Conservation (phyloP, 1,139 yeast genomes). For the Geotrichum klebahnii region DNA sequence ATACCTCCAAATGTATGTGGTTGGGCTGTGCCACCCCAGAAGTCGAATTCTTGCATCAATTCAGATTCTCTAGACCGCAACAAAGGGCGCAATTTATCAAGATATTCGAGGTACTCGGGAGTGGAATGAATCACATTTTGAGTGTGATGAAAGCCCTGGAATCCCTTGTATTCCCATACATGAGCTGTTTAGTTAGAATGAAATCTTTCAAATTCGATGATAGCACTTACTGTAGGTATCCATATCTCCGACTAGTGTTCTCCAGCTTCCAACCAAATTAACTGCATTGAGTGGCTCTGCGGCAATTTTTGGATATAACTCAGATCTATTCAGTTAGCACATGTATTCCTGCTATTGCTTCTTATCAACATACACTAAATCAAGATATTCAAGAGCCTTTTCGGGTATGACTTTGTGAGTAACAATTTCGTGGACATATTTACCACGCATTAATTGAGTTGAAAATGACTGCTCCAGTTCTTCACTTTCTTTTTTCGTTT, state of each 20-base stretch:
- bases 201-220: neutral
- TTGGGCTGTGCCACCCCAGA: conserved; percentile 47
- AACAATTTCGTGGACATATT: conserved; percentile 43
- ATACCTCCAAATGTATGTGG: conserved; percentile 45
- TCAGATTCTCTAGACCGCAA: conserved; percentile 39
- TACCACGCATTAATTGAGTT: conserved; percentile 41
- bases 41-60: conserved; percentile 43
- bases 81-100: conserved; percentile 35
- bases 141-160: conserved; percentile 43
- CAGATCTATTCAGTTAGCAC: conserved; percentile 21
- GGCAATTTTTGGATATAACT: conserved; percentile 39
- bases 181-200: conserved; percentile 27
- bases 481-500: conserved; percentile 38
- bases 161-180: conserved; percentile 46
- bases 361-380: conserved; percentile 30
- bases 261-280: conserved; percentile 44
- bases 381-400: conserved; percentile 39
- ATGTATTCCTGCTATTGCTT: neutral
- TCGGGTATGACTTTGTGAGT: conserved; percentile 41
- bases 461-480: conserved; percentile 40
- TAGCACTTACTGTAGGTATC: conserved; percentile 33
- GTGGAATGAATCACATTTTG: conserved; percentile 38
- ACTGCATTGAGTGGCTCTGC: conserved; percentile 36
- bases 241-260: conserved; percentile 43
- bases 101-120: conserved; percentile 35